These are phyloP conservation scores for Colletotrichum filicis DNA, from an alignment of 2,329 filamentous ascomycete genomes.

Conservation along the genomic window DNA sequence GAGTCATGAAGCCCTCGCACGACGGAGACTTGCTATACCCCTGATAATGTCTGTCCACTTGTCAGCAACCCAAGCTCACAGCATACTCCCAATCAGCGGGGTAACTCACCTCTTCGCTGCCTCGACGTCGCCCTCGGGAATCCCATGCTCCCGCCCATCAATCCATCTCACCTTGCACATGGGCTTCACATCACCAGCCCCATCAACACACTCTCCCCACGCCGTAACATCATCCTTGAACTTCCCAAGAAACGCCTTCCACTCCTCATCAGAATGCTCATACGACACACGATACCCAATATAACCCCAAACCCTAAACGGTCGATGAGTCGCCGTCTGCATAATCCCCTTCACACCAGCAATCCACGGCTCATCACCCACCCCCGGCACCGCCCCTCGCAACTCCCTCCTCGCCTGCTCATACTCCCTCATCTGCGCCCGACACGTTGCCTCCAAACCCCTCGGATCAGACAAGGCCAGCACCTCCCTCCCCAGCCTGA, in stretches of 20 bases:
- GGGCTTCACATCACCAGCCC: slow-evolving; percentile 26
- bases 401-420: slow-evolving; percentile 14
- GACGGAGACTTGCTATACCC: slow-evolving; percentile 10
- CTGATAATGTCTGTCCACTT: slow-evolving; percentile 1
- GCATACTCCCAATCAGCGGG: neutral
- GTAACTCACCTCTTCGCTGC: slow-evolving; percentile 37
- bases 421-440: slow-evolving; percentile 6
- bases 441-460: neutral
- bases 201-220: slow-evolving; percentile 25
- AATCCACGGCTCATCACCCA: slow-evolving; percentile 9
- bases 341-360: neutral
- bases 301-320: slow-evolving; percentile 10
- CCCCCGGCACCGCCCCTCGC: neutral
- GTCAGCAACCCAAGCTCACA: neutral
- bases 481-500: neutral
- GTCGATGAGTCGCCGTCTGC: neutral
- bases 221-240: slow-evolving; percentile 11
- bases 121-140: slow-evolving; percentile 37
- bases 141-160: slow-evolving; percentile 34
- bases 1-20: neutral
- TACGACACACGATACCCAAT: slow-evolving; percentile 19
- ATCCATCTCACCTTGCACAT: slow-evolving; percentile 39
- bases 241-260: slow-evolving; percentile 1
- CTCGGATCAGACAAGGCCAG: neutral
- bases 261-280: slow-evolving; percentile 28